These are phyloP conservation scores for Globisporangium nagaii DNA, from an alignment of 352 stramenopile species.

Conservation along the genomic window DNA sequence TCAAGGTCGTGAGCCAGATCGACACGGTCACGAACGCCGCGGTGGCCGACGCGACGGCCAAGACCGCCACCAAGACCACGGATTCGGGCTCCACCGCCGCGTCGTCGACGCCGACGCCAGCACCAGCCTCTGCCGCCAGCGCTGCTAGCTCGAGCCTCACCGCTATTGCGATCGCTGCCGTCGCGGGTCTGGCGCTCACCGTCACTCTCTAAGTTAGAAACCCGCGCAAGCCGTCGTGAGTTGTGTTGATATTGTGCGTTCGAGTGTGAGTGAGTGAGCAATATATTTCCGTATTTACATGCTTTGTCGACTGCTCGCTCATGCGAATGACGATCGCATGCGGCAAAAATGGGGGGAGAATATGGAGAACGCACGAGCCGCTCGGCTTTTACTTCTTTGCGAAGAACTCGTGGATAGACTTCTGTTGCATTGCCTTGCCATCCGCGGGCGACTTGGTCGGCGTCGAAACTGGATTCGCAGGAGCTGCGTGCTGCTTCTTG, in stretches of 20 bases:
- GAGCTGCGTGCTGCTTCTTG: not conserved
- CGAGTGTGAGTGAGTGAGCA: not conserved
- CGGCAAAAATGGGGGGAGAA: not conserved
- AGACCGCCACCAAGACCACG: not conserved
- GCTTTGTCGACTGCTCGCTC: too few species aligned
- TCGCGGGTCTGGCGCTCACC: not conserved
- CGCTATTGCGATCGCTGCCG: not conserved
- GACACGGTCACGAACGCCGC: constrained; percentile 1
- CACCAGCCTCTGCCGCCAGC: not conserved
- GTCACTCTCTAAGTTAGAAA: not conserved
- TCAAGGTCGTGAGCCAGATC: constrained; percentile 4
- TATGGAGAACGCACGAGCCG: not conserved
- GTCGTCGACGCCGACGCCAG: not conserved
- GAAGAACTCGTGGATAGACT: constrained; percentile 9
- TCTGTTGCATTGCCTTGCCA: constrained; percentile 4
- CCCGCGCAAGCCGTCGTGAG: not conserved
- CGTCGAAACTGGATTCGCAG: not conserved
- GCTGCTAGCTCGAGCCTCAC: not conserved
- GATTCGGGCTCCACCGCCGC: not conserved
- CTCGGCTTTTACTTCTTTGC: not conserved
- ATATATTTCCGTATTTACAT: constrained; percentile 7
- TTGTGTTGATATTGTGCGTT: not conserved
- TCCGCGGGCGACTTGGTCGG: not conserved
- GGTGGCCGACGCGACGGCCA: not conserved
- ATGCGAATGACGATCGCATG: not conserved